Base-by-base conservation (phyloP, 2,329 filamentous ascomycete genomes). In the Hymenotorrendiella dingleyae region DNA sequence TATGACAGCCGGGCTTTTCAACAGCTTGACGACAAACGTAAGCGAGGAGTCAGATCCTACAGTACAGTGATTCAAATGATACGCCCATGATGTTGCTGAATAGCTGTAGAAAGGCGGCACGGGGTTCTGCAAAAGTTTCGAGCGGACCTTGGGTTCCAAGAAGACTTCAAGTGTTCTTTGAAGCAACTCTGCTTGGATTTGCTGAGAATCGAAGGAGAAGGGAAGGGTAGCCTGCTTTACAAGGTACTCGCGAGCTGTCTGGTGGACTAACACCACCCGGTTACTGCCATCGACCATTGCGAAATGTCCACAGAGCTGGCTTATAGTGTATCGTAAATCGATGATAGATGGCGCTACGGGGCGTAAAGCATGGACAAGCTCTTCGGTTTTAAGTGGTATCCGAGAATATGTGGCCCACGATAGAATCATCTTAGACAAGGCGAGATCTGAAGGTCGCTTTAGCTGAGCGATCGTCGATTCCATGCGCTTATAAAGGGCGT, bases 231-330 rank as follows among this genome's bases (percentile, higher is more conserved):
- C 23, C 3, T 16, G n/a, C 7, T 24, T 38, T 29, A 56, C 30
- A 6, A 66, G 39, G 40, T 64, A 66, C 22, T 65, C 63, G 16
- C 59, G 54, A 3, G 63, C 63, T 1, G 64, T 64, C 27, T 65
- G 50, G 35, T 67, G 64, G 3, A 66, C 52, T 41, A 66, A 46
- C 5, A 52, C 37, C 6, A 64, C 49, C 2, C 54, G 54, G 2
- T 45, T 54, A 1, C 41, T 30, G 4, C 54, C 48, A 26, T 66
- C 63, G 12, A 65, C 42, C 2, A 58, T 37, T 2, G 64, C 43
- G 36, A 66, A 63, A 0, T 56, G 54, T 1, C 59, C 57, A 38
- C 63, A 66, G 0, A 63, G 39, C 7, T 58, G 45, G 1, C 37
- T 21, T 20, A 66, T 59, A 0, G 59, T 49, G 2, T 49, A 35